phyloP scores from a whole-genome alignment of 2,329 filamentous ascomycete genomes.

The Pseudocercospora vitis region DNA sequence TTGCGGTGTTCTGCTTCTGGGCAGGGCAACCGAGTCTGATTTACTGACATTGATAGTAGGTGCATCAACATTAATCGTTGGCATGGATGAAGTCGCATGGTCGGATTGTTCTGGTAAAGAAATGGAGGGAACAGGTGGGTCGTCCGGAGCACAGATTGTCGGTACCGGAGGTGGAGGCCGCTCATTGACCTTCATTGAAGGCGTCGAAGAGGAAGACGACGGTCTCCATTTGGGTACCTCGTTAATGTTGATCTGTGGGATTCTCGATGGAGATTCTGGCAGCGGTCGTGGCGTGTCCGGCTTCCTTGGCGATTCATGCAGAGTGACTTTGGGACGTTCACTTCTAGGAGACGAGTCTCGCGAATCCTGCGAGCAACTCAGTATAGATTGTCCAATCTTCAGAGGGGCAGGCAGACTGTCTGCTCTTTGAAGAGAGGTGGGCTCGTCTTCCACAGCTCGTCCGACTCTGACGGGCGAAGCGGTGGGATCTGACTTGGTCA shows the following conservation, averaged over 20 bases:
- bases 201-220: conserved; percentile 12
- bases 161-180: conserved; percentile 42
- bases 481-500: conserved; percentile 10
- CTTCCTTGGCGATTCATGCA: background rate
- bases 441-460: background rate
- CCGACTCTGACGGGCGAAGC: conserved; percentile 3
- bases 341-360: conserved; percentile 5
- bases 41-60: conserved; percentile 29
- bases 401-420: conserved; percentile 4
- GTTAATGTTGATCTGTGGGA: conserved; percentile 20
- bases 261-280: conserved; percentile 14
- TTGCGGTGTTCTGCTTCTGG: conserved; percentile 29
- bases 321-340: background rate
- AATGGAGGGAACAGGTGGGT: conserved; percentile 30
- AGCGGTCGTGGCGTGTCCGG: conserved; percentile 4
- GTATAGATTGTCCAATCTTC: background rate
- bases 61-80: conserved; percentile 1
- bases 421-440: background rate
- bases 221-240: conserved; percentile 21
- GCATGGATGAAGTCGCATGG: conserved; percentile 29
- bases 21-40: conserved; percentile 14
- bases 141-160: conserved; percentile 54
- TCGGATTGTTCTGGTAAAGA: conserved; percentile 38
- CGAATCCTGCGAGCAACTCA: background rate
- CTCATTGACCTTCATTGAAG: conserved; percentile 4